phyloP scores from a whole-genome alignment of 495 filamentous ascomycete genomes.

The Letharia lupina region DNA sequence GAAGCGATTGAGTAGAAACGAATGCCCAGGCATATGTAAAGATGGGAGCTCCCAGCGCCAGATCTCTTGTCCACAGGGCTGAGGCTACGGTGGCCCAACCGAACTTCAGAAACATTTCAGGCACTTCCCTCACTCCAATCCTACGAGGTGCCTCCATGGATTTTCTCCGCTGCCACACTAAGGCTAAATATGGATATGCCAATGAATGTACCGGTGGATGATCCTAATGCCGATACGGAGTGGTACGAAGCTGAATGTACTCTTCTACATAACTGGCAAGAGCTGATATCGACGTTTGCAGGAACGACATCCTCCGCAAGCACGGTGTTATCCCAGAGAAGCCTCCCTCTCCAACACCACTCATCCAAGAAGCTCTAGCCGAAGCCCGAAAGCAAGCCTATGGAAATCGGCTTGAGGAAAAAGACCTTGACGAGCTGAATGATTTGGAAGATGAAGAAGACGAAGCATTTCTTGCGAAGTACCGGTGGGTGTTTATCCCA shows the following conservation, averaged over 20 bases:
- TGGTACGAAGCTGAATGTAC: constrained; percentile 49
- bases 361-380: constrained; percentile 89
- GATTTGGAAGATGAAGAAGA: constrained; percentile 94
- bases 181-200: constrained; percentile 56
- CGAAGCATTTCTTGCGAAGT: constrained; percentile 79
- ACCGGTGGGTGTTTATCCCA: constrained; percentile 45
- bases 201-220: constrained; percentile 77
- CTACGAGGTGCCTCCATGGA: not conserved
- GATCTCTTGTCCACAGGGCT: constrained; percentile 13
- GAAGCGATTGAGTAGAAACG: not conserved
- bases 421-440: constrained; percentile 85
- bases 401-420: constrained; percentile 86
- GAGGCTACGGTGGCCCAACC: not conserved
- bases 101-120: not conserved
- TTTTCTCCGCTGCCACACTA: not conserved
- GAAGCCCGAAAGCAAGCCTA: constrained; percentile 73
- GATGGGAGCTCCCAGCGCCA: constrained; percentile 7
- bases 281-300: constrained; percentile 29
- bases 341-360: constrained; percentile 82
- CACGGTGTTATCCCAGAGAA: constrained; percentile 95
- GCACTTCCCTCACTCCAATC: not conserved
- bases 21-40: not conserved
- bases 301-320: constrained; percentile 98
- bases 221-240: constrained; percentile 96
- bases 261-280: not conserved